Evolutionary conservation across 2,329 filamentous ascomycete species (phyloP).

Genomic region (Drechslerella dactyloides): DNA sequence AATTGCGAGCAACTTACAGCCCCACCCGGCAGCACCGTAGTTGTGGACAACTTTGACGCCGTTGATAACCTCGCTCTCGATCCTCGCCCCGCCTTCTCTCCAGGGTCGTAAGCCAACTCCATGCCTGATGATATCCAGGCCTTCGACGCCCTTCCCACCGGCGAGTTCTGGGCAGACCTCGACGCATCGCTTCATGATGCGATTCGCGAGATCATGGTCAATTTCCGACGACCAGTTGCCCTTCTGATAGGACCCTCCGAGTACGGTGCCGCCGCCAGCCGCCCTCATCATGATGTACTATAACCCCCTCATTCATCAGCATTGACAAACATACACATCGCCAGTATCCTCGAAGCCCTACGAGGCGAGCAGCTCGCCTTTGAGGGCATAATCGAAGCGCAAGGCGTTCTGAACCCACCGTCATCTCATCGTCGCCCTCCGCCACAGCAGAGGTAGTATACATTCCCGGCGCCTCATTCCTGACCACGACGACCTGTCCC

Average conservation of each 20-base stretch:
- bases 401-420: conserved; percentile 55
- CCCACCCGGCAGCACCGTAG: conserved; percentile 80
- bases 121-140: conserved; percentile 77
- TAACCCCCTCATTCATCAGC: background rate
- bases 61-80: conserved; percentile 73
- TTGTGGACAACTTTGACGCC: conserved; percentile 77
- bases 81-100: conserved; percentile 73
- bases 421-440: conserved; percentile 73
- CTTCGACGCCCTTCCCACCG: conserved; percentile 71
- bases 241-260: conserved; percentile 85
- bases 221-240: conserved; percentile 79
- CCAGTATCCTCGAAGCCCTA: too few relatives aligned
- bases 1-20: conserved; percentile 63
- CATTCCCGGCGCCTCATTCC: conserved; percentile 78
- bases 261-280: conserved; percentile 77
- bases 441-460: conserved; percentile 73
- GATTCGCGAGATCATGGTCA: conserved; percentile 77
- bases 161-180: conserved; percentile 70
- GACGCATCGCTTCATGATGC: conserved; percentile 82
- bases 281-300: conserved; percentile 82
- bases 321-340: too few relatives aligned
- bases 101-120: conserved; percentile 81
- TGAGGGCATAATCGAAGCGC: too few relatives aligned
- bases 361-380: too few relatives aligned
- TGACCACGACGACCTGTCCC: conserved; percentile 82